Evolutionary conservation across 179 eudicot species (phyloP).

Genomic region (Kewa caespitosa): DNA sequence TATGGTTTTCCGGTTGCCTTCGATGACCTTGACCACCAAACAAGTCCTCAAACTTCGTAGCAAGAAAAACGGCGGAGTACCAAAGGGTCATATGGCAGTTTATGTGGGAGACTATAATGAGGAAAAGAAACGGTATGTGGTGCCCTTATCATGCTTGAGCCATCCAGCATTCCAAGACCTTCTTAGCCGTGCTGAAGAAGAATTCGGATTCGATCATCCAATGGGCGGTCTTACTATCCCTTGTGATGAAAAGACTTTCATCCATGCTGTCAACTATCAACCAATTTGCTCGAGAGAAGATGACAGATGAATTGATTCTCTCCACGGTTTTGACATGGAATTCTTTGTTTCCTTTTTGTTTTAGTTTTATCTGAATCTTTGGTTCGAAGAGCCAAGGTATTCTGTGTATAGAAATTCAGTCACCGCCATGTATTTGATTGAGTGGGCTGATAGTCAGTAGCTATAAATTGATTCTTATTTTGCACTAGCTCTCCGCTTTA

Average conservation of each 20-base stretch:
- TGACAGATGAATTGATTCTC: too few species aligned
- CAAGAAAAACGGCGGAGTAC: constrained; percentile 34
- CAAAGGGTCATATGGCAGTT: constrained; percentile 45
- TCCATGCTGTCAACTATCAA: constrained; percentile 11
- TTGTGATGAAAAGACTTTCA: constrained; percentile 30
- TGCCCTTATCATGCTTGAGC: constrained; percentile 45
- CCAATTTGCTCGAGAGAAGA: constrained; percentile 5
- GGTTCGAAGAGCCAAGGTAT: too few species aligned
- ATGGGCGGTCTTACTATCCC: constrained; percentile 43
- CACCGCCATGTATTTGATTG: constrained; percentile 15
- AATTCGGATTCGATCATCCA: constrained; percentile 40
- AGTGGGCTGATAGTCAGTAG: constrained; percentile 16
- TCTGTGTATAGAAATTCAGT: too few species aligned
- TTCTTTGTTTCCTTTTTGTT: neutral
- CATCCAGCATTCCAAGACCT: constrained; percentile 43
- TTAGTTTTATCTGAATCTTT: neutral
- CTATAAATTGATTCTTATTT: neutral
- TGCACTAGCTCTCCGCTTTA: neutral
- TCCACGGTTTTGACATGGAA: constrained; percentile 20
- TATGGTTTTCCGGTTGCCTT: constrained; percentile 44
- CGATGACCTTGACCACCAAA: constrained; percentile 33
- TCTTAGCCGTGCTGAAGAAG: constrained; percentile 37
- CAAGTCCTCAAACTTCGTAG: constrained; percentile 28
- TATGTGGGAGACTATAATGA: constrained; percentile 42
- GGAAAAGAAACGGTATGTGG: constrained; percentile 41